These are phyloP conservation scores for Salix viminalis DNA, from an alignment of 345 rosid genomes.

Conservation along the genomic window DNA sequence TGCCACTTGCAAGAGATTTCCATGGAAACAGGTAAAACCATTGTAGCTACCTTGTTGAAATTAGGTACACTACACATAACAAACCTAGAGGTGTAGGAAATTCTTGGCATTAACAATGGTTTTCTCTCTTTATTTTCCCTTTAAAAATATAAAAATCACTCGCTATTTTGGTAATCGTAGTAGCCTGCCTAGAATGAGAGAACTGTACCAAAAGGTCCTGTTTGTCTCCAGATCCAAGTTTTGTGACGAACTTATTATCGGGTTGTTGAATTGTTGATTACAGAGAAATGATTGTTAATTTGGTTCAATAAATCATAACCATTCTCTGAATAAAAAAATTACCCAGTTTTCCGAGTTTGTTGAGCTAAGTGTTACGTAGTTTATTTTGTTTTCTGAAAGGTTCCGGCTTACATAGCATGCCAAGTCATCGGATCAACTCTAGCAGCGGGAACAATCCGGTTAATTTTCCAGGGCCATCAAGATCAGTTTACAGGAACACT, in stretches of 20 bases:
- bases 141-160: too few relatives aligned
- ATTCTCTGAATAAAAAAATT: too few relatives aligned
- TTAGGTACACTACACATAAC: not conserved
- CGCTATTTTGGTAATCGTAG: not conserved
- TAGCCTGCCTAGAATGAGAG: not conserved
- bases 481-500: slow-evolving; percentile 69
- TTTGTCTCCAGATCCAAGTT: not conserved
- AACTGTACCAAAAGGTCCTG: not conserved
- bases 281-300: not conserved
- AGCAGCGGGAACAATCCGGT: slow-evolving; percentile 71
- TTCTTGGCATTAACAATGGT: not conserved
- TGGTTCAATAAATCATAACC: not conserved
- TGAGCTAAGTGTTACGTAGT: not conserved
- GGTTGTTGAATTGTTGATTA: not conserved
- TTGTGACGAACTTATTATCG: not conserved
- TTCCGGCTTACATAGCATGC: slow-evolving; percentile 63
- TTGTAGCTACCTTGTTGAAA: not conserved
- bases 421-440: slow-evolving; percentile 76
- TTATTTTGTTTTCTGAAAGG: slow-evolving; percentile 31
- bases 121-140: not conserved
- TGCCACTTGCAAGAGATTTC: slow-evolving; percentile 76
- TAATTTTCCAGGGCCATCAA: slow-evolving; percentile 57
- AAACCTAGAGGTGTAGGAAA: not conserved
- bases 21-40: slow-evolving; percentile 57
- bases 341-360: not conserved